Percentiles rank a stretch among this genome's conserved stretches.
Conservation (phyloP, 192 early-diverging fungal species). For the Coemansia sp. region DNA sequence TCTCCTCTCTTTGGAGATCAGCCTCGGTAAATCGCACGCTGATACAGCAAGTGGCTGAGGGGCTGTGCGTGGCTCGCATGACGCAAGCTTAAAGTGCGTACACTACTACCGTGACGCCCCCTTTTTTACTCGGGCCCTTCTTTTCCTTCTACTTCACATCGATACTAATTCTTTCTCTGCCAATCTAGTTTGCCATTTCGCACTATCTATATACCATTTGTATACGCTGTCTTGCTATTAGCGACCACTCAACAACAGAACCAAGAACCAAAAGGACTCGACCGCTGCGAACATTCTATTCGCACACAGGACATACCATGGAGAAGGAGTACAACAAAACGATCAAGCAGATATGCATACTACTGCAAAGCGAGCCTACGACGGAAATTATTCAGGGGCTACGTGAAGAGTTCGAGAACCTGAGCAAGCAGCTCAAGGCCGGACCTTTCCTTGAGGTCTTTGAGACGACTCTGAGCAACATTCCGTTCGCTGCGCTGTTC, state of each 20-base stretch:
- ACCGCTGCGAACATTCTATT: not conserved
- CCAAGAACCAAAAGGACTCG: not conserved
- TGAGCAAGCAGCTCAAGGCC: constrained; percentile 44
- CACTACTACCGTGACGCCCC: not conserved
- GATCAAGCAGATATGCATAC: constrained; percentile 46
- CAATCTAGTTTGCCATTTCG: constrained; percentile 1
- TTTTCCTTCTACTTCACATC: not conserved
- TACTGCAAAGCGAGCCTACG: constrained; percentile 49
- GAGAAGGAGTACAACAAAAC: constrained; percentile 40
- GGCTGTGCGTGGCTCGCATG: not conserved
- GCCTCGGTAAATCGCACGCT: not conserved
- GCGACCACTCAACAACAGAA: not conserved
- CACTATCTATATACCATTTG: not conserved
- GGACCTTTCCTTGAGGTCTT: constrained; percentile 51
- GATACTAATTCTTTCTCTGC: not conserved
- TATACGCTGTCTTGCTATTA: constrained; percentile 8
- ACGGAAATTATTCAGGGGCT: constrained; percentile 41
- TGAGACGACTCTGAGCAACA: constrained; percentile 46
- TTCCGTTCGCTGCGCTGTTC: constrained; percentile 47
- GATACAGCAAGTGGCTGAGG: not conserved
- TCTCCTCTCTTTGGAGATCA: not conserved
- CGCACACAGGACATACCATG: constrained; percentile 1
- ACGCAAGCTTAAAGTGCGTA: constrained; percentile 1
- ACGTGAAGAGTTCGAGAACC: constrained; percentile 34
- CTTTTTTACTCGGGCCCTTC: not conserved